Percentiles rank a stretch among this genome's conserved stretches.
Evolutionary conservation across 23 red algal species (phyloP).

Genomic region (Cyanidiococcus yangmingshanensis): DNA sequence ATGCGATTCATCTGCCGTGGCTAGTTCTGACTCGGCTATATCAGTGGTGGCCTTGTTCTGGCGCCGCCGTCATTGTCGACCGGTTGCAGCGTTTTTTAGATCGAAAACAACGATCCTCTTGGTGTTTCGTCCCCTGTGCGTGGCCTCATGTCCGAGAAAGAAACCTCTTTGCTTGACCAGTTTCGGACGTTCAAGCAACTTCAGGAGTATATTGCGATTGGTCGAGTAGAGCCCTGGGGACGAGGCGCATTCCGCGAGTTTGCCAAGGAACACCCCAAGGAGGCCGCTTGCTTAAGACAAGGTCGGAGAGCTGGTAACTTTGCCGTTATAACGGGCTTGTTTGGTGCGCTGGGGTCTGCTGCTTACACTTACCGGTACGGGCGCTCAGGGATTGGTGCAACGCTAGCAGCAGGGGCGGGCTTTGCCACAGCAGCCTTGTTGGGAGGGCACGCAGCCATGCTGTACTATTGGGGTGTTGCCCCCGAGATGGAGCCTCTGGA

Average conservation of each 20-base stretch:
- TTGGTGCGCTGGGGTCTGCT: not conserved
- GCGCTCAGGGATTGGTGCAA: not conserved
- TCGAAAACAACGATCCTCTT: too few species aligned
- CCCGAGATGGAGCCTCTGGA: not conserved
- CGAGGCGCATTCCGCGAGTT: not conserved
- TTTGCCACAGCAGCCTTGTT: not conserved
- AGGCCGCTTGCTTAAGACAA: not conserved
- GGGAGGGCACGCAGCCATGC: not conserved
- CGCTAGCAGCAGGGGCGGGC: not conserved
- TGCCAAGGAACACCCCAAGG: constrained; percentile 11
- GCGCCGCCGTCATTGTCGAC: too few species aligned
- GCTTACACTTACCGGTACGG: not conserved
- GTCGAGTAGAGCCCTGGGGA: not conserved
- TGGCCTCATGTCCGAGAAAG: not conserved
- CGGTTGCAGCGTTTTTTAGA: too few species aligned
- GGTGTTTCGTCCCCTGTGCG: too few species aligned
- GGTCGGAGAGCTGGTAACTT: constrained; percentile 1
- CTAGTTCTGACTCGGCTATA: too few species aligned
- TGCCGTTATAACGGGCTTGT: not conserved
- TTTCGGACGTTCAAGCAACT: not conserved
- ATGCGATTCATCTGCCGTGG: too few species aligned
- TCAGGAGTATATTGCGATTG: not conserved
- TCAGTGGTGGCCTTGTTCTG: too few species aligned
- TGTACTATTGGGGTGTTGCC: not conserved
- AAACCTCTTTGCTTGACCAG: not conserved